These are phyloP conservation scores for Nyssa sinensis DNA, from an alignment of 148 eudicot genomes.

Conservation along the genomic window DNA sequence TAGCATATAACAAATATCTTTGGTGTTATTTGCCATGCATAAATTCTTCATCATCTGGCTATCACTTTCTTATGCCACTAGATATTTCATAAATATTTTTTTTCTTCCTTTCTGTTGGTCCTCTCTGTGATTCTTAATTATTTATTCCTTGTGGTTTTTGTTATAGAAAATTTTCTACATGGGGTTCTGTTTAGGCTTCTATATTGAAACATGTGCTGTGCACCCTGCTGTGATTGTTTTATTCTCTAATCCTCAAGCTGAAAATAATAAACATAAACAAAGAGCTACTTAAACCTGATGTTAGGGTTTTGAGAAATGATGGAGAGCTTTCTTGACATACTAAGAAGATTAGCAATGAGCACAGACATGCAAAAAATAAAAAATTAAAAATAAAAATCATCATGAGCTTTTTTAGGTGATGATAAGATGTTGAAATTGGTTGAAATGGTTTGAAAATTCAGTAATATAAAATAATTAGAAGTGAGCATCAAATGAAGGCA, in stretches of 20 bases:
- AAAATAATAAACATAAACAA: not conserved
- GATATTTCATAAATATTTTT: not conserved
- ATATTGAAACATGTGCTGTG: too few relatives aligned
- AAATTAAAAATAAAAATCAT: too few relatives aligned
- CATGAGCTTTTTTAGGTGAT: not conserved
- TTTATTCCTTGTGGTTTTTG: not conserved
- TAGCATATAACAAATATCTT: not conserved
- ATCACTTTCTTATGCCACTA: too few relatives aligned
- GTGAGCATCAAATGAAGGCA: not conserved
- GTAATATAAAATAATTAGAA: not conserved
- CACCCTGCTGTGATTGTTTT: not conserved
- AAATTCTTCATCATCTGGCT: not conserved
- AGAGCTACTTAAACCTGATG: not conserved
- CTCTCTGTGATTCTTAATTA: not conserved
- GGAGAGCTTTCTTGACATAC: conserved; percentile 2
- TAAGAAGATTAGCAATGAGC: conserved; percentile 1
- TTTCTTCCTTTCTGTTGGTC: too few relatives aligned
- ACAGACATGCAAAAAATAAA: too few relatives aligned
- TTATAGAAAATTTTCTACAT: not conserved
- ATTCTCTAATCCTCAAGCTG: not conserved
- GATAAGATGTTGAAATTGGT: conserved; percentile 1
- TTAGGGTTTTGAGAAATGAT: not conserved
- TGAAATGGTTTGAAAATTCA: not conserved
- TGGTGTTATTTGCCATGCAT: not conserved
- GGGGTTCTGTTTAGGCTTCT: too few relatives aligned